Evolutionary conservation across 768 basidiomycete genomes (phyloP).

Genomic region (Rhizopogon vesiculosus): DNA sequence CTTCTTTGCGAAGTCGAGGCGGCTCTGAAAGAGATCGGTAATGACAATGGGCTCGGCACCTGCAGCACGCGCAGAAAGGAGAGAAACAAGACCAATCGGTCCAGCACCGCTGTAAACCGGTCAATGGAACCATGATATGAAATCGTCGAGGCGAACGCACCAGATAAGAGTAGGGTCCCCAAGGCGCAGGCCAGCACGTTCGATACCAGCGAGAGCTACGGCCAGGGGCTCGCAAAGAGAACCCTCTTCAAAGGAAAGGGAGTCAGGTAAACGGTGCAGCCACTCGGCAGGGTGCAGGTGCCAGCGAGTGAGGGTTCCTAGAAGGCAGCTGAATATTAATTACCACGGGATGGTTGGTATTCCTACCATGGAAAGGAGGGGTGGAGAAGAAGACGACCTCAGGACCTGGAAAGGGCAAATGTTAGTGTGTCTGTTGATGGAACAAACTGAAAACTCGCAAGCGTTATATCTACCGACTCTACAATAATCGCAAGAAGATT

Average conservation of each 20-base stretch:
- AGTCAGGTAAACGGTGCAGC: conserved; percentile 61
- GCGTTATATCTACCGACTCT: conserved; percentile 63
- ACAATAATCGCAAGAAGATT: conserved; percentile 56
- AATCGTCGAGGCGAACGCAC: conserved; percentile 25
- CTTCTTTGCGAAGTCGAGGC: conserved; percentile 62
- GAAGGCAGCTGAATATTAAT: background rate
- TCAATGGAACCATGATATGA: conserved; percentile 6
- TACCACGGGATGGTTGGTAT: background rate
- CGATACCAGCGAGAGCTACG: conserved; percentile 64
- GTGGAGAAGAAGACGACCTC: conserved; percentile 65
- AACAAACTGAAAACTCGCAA: conserved; percentile 28
- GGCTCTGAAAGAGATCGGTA: conserved; percentile 61
- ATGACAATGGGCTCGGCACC: conserved; percentile 69
- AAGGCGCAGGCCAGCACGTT: conserved; percentile 58
- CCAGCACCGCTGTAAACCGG: conserved; percentile 49
- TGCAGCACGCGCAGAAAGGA: conserved; percentile 61
- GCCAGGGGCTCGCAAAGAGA: conserved; percentile 64
- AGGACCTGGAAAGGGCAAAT: conserved; percentile 21
- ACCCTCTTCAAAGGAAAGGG: conserved; percentile 63
- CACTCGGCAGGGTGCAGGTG: conserved; percentile 64
- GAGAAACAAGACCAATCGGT: conserved; percentile 59
- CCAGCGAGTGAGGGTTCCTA: conserved; percentile 62
- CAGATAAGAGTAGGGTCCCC: conserved; percentile 62
- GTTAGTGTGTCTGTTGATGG: background rate
- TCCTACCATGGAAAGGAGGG: conserved; percentile 59